Conservation (phyloP, 2,329 filamentous ascomycete species). For the Hymenoscyphus repandus region DNA sequence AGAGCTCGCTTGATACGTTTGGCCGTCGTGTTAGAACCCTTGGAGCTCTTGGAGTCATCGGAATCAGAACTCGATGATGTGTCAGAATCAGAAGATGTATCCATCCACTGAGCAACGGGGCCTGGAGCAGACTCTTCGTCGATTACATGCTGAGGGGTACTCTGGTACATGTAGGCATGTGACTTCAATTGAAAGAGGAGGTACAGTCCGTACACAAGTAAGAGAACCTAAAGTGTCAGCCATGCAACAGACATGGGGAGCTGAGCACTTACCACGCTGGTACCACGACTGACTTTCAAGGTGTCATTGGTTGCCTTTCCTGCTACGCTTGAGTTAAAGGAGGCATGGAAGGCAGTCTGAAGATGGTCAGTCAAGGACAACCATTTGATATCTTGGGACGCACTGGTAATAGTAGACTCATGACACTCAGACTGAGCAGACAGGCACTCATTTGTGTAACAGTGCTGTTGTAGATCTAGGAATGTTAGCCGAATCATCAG, state of each 20-base stretch:
- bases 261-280: slow-evolving; percentile 63
- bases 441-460: slow-evolving; percentile 96
- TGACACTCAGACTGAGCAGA: slow-evolving; percentile 82
- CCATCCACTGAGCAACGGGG: slow-evolving; percentile 74
- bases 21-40: slow-evolving; percentile 66
- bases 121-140: slow-evolving; percentile 87
- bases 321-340: slow-evolving; percentile 56
- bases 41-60: slow-evolving; percentile 60
- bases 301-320: slow-evolving; percentile 61
- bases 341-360: slow-evolving; percentile 85
- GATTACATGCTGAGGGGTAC: slow-evolving; percentile 86
- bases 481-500: slow-evolving; percentile 9
- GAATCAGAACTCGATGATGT: slow-evolving; percentile 59
- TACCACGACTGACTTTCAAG: slow-evolving; percentile 81
- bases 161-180: slow-evolving; percentile 87
- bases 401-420: slow-evolving; percentile 79
- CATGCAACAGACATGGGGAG: background rate
- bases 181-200: slow-evolving; percentile 89
- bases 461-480: slow-evolving; percentile 83
- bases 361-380: slow-evolving; percentile 4
- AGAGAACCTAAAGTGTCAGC: slow-evolving; percentile 50
- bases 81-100: slow-evolving; percentile 55
- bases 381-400: slow-evolving; percentile 26
- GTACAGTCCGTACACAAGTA: slow-evolving; percentile 78
- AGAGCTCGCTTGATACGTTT: slow-evolving; percentile 74